Evolutionary conservation across 2,329 filamentous ascomycete genomes (phyloP).

Genomic region (Cordyceps cicadae): DNA sequence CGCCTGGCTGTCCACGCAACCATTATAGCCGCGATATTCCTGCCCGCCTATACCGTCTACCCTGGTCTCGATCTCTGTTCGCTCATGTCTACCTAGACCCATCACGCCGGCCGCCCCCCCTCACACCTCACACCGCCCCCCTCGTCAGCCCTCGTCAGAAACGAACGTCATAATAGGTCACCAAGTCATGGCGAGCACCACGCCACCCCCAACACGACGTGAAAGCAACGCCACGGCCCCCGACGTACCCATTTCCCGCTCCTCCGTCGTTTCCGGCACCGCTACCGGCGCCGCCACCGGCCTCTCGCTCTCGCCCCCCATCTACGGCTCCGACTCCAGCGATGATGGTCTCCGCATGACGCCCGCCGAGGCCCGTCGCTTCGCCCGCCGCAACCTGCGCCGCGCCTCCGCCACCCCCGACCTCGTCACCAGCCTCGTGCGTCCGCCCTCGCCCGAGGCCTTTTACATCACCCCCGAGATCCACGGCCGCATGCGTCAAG

Average conservation of each 20-base stretch:
- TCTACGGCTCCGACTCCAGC: slow-evolving; percentile 26
- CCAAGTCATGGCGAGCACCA: slow-evolving; percentile 7
- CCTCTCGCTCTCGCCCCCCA: background rate
- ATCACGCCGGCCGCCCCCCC: background rate
- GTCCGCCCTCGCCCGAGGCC: slow-evolving; percentile 29
- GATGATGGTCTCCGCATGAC: slow-evolving; percentile 29
- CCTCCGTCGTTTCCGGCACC: slow-evolving; percentile 4
- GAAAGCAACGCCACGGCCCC: slow-evolving; percentile 11
- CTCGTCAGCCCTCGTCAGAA: slow-evolving; percentile 24
- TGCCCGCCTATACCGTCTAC: too few relatives aligned
- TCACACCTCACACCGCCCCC: background rate
- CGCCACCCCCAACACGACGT: slow-evolving; percentile 9
- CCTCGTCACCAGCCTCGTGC: slow-evolving; percentile 32
- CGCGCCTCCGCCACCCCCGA: slow-evolving; percentile 30
- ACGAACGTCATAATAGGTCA: background rate
- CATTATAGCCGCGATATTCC: background rate
- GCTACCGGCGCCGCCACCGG: background rate
- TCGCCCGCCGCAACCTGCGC: slow-evolving; percentile 28
- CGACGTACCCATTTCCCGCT: slow-evolving; percentile 7
- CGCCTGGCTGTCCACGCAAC: background rate
- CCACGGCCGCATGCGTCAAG: slow-evolving; percentile 18
- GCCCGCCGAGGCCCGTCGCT: slow-evolving; percentile 27
- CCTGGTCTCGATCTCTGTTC: background rate
- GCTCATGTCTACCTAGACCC: background rate
- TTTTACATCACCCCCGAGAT: slow-evolving; percentile 23